Evolutionary conservation across 768 basidiomycete species (phyloP), one percentile per base, ranked within the genome.

Genomic region (Lactarius hengduanensis): DNA sequence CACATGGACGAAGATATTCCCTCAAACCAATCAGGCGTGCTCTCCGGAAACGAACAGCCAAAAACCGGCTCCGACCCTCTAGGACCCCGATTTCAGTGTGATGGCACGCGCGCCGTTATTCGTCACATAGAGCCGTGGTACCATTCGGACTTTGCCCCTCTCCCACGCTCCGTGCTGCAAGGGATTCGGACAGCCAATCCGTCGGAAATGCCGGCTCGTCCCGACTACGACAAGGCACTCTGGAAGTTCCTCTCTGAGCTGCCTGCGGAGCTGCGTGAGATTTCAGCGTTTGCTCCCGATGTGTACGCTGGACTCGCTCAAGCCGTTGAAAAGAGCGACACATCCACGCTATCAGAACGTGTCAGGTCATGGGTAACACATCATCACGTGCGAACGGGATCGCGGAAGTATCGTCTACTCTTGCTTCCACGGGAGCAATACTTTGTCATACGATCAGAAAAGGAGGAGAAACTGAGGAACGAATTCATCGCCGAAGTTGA

Each of bases 331-430:
- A 79, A 78, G 26, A 69, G 73, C 30, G 71, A 74, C 18, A 64
- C 72, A 8, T 71, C 72, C 18, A 69, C 71, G 58, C 71, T 82
- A 38, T 74, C 80, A 41, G 75, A 71, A 36, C 83, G 84, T 40
- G 71, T 77, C 67, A 80, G 77, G 59, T 79, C 81, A 67, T 90
- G 88, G 88, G 72, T 80, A 16, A 73, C 78, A 20, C 82, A 83
- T 70, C 88, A 90, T 71, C 86, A 86, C 65, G 77, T 88, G 54
- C 83, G 83, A 63, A 78, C 83, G 41, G n/a, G 87, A 20, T 88
- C 88, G 26, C 79, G 82, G 57, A 85, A 82, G 69, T 80, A 80
- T 69, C 79, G 82, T 64, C 79, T 89, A 47, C 78, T 90, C 53
- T 74, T 90, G 13, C 78, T 83, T 47, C 88, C 88, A 4, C 80